Conservation (phyloP, 2,329 filamentous ascomycete genomes). For the Arachnomyces sp. region DNA sequence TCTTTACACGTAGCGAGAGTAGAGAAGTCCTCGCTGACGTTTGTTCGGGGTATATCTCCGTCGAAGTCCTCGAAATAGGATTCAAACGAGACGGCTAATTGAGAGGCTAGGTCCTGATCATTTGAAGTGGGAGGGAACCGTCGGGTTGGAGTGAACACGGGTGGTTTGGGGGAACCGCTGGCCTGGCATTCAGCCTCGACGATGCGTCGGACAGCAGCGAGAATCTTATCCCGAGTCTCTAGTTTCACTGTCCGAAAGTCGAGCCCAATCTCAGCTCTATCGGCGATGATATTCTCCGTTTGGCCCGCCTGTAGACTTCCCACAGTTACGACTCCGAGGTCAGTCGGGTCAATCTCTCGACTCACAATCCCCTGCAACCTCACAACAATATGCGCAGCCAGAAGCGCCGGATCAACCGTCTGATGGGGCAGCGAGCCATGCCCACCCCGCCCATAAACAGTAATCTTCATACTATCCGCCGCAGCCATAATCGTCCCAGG, state of each 20-base stretch:
- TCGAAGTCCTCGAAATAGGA: slow-evolving; percentile 39
- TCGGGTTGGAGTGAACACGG: slow-evolving; percentile 39
- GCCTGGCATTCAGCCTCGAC: slow-evolving; percentile 49
- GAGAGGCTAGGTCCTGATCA: slow-evolving; percentile 36
- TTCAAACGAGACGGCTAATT: slow-evolving; percentile 39
- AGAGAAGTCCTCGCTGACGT: slow-evolving; percentile 50
- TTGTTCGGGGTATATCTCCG: slow-evolving; percentile 22
- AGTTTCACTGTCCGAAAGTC: slow-evolving; percentile 44
- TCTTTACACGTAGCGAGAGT: slow-evolving; percentile 44
- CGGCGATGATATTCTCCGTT: slow-evolving; percentile 53
- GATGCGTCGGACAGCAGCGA: slow-evolving; percentile 44
- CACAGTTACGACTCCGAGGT: slow-evolving; percentile 51
- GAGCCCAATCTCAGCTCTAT: slow-evolving; percentile 46
- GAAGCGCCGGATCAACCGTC: slow-evolving; percentile 50
- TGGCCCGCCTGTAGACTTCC: slow-evolving; percentile 51
- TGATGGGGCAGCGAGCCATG: slow-evolving; percentile 51
- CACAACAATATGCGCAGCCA: slow-evolving; percentile 48
- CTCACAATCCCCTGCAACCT: slow-evolving; percentile 53
- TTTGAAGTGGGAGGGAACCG: slow-evolving; percentile 49
- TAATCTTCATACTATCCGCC: slow-evolving; percentile 42
- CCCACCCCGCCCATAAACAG: slow-evolving; percentile 50
- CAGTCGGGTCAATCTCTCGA: slow-evolving; percentile 44
- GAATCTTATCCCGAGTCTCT: slow-evolving; percentile 39
- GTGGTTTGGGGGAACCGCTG: slow-evolving; percentile 40
- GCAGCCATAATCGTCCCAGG: slow-evolving; percentile 36